phyloP scores from a whole-genome alignment of 192 early-diverging fungal species.

The Rhizophagus sp. region DNA sequence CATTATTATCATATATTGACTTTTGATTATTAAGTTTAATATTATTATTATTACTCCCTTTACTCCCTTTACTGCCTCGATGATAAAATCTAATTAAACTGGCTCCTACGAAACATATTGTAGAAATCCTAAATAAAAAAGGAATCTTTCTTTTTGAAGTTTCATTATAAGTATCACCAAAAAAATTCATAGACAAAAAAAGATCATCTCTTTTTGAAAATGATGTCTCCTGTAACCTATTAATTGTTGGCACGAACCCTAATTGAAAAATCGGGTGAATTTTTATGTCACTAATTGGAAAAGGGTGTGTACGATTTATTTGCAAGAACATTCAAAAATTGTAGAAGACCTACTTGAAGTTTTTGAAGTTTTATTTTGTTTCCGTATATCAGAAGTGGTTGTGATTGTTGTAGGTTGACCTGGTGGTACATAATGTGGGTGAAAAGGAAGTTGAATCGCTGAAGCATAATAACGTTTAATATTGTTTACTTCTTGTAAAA shows the following conservation, averaged over 20 bases:
- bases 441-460: conserved; percentile 18
- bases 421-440: conserved; percentile 19
- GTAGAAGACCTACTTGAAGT: neutral
- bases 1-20: no score
- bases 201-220: neutral
- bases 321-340: no score
- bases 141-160: neutral
- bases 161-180: no score
- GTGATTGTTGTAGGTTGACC: conserved; percentile 3
- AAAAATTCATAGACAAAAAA: neutral
- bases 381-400: neutral
- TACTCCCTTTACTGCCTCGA: neutral
- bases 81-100: neutral
- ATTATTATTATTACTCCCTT: neutral
- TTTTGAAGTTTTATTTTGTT: neutral
- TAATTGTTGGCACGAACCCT: neutral
- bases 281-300: neutral
- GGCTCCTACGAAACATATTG: conserved; percentile 4
- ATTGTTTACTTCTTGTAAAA: neutral
- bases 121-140: conserved; percentile 14
- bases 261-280: neutral
- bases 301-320: no score
- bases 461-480: conserved; percentile 11
- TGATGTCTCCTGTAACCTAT: neutral
- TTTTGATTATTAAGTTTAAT: no score